A percentile compares a stretch with the other conserved stretches of the same genome.
These are phyloP conservation scores for Apiospora saccharicola DNA, from an alignment of 2,329 filamentous ascomycete genomes.

Conservation along the genomic window DNA sequence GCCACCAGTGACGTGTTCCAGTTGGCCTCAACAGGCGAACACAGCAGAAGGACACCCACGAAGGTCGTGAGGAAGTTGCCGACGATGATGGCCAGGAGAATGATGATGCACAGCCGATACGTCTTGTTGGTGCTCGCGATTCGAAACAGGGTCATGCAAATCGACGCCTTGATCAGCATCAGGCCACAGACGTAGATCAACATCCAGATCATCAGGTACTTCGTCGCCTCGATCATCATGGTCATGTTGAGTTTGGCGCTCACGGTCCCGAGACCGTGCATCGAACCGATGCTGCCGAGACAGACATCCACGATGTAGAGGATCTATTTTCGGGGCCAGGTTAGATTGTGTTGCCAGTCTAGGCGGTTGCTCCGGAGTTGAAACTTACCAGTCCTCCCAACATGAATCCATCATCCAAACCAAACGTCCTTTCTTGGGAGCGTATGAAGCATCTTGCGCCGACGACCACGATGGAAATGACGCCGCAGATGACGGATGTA, in stretches of 20 bases:
- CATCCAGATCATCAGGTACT: constrained; percentile 39
- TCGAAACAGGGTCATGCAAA: constrained; percentile 46
- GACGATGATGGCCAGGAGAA: constrained; percentile 31
- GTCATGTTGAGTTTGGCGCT: constrained; percentile 35
- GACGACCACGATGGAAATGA: constrained; percentile 29
- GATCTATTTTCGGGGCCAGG: constrained; percentile 9
- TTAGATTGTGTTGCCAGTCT: not conserved
- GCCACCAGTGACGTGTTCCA: constrained; percentile 42
- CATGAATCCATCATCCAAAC: constrained; percentile 30
- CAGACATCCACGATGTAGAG: constrained; percentile 28
- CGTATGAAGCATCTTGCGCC: constrained; percentile 26
- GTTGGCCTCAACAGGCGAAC: constrained; percentile 40
- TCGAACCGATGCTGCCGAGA: constrained; percentile 28
- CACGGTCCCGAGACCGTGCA: constrained; percentile 35
- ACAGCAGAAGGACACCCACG: constrained; percentile 43
- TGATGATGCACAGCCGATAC: constrained; percentile 35
- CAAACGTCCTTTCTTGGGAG: constrained; percentile 25
- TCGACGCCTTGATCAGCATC: constrained; percentile 43
- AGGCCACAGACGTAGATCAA: constrained; percentile 37
- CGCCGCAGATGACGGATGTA: constrained; percentile 27
- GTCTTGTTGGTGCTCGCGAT: constrained; percentile 36
- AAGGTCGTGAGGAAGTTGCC: constrained; percentile 42
- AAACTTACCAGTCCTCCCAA: constrained; percentile 28
- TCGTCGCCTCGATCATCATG: constrained; percentile 32
- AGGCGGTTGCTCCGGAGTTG: not conserved